These are phyloP conservation scores for Boletus rubroflammeus DNA, from an alignment of 768 basidiomycete species.

Conservation along the genomic window DNA sequence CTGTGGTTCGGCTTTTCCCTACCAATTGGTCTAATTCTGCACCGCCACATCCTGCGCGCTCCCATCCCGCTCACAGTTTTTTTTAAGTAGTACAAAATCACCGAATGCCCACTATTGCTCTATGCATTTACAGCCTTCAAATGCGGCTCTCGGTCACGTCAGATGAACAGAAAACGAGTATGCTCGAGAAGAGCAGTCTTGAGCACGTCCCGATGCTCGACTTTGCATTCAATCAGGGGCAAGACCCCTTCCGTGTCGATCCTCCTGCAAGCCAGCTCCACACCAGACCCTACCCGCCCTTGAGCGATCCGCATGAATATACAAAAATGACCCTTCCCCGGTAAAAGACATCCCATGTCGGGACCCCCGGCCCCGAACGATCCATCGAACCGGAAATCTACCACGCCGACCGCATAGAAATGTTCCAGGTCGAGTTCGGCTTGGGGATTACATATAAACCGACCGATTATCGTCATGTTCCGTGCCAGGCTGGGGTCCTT, in stretches of 20 bases:
- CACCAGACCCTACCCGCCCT: not conserved
- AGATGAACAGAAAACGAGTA: not conserved
- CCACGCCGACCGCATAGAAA: conserved; percentile 1
- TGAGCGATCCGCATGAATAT: conserved; percentile 3
- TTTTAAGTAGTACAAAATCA: not conserved
- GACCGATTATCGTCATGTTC: not conserved
- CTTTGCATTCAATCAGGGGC: not conserved
- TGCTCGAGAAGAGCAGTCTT: conserved; percentile 7
- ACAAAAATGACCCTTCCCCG: not conserved
- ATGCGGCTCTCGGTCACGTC: not conserved
- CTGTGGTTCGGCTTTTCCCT: not conserved
- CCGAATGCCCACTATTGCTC: not conserved
- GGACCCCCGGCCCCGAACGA: not conserved
- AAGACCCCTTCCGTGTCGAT: conserved; percentile 3
- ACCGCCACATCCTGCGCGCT: too few relatives aligned
- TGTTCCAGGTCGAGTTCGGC: not conserved
- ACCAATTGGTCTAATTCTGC: too few relatives aligned
- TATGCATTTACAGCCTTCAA: not conserved
- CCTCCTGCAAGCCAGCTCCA: conserved; percentile 6
- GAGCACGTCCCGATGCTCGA: not conserved
- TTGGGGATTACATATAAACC: not conserved
- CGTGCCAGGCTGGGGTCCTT: not conserved
- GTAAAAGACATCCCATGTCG: not conserved
- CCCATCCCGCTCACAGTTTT: too few relatives aligned
- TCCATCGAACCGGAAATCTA: conserved; percentile 3